These are phyloP conservation scores for Xylaria sp. DNA, from an alignment of 2,329 filamentous ascomycete genomes.

Conservation along the genomic window DNA sequence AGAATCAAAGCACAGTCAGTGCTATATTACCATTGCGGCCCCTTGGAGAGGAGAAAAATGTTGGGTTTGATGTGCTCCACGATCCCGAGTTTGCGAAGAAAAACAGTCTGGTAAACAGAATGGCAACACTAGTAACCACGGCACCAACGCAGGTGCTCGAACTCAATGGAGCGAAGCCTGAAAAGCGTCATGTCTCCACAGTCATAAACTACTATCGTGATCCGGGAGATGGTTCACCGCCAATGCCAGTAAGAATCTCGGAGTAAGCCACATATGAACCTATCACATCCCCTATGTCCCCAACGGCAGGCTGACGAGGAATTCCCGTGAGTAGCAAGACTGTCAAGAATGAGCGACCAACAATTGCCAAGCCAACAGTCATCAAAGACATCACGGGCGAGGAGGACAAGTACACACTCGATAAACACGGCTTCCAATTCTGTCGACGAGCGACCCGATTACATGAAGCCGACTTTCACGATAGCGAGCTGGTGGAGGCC, in stretches of 20 bases:
- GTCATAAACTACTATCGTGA: constrained; percentile 41
- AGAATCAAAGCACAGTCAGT: not conserved
- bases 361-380: constrained; percentile 50
- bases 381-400: constrained; percentile 48
- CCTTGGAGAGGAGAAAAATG: not conserved
- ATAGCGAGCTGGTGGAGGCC: constrained; percentile 64
- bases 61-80: not conserved
- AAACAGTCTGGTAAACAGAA: not conserved
- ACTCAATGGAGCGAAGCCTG: not conserved
- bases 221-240: constrained; percentile 38
- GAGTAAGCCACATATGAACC: constrained; percentile 27
- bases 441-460: constrained; percentile 40
- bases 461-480: constrained; percentile 42
- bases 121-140: constrained; percentile 19
- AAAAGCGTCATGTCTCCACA: constrained; percentile 31
- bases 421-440: constrained; percentile 50
- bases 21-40: not conserved
- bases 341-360: constrained; percentile 49
- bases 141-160: constrained; percentile 7
- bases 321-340: constrained; percentile 32
- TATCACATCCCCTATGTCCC: not conserved
- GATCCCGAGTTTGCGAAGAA: not conserved
- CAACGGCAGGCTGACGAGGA: constrained; percentile 8
- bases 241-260: constrained; percentile 38
- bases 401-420: constrained; percentile 48